phyloP scores from a whole-genome alignment of 257 asterid genomes.

The Capsicum rhomboideum region DNA sequence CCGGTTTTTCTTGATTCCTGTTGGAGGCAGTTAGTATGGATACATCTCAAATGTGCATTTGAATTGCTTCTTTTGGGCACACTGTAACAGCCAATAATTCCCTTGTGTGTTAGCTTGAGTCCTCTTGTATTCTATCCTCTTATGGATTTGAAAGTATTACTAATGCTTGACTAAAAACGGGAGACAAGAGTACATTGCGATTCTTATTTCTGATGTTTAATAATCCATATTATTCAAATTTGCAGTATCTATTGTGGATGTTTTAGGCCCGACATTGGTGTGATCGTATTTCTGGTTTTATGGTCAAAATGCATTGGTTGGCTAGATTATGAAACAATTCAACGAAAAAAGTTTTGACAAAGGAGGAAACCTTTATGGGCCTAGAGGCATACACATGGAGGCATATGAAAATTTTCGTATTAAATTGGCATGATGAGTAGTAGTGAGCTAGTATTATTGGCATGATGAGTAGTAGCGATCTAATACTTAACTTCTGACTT shows the following conservation, averaged over 20 bases:
- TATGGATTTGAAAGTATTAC: not conserved
- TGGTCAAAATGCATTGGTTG: not conserved
- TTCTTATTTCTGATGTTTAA: not conserved
- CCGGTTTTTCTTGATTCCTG: not conserved
- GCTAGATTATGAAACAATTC: not conserved
- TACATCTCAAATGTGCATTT: not conserved
- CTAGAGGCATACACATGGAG: not conserved
- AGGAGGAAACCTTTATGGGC: not conserved
- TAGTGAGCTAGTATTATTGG: not conserved
- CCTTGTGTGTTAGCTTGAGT: not conserved
- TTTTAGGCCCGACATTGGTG: constrained; percentile 9
- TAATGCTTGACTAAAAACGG: not conserved
- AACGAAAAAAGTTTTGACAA: not conserved
- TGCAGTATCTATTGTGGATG: not conserved
- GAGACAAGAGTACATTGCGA: not conserved
- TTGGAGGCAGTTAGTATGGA: not conserved
- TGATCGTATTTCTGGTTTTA: not conserved
- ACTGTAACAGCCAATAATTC: not conserved
- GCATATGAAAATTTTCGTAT: not conserved
- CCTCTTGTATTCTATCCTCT: not conserved
- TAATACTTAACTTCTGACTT: not conserved
- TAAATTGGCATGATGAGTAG: not conserved
- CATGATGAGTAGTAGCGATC: not conserved
- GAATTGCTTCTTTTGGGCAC: not conserved
- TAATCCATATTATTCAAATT: not conserved